phyloP scores from a whole-genome alignment of 768 basidiomycete genomes.

The Rhizopogon rudus region DNA sequence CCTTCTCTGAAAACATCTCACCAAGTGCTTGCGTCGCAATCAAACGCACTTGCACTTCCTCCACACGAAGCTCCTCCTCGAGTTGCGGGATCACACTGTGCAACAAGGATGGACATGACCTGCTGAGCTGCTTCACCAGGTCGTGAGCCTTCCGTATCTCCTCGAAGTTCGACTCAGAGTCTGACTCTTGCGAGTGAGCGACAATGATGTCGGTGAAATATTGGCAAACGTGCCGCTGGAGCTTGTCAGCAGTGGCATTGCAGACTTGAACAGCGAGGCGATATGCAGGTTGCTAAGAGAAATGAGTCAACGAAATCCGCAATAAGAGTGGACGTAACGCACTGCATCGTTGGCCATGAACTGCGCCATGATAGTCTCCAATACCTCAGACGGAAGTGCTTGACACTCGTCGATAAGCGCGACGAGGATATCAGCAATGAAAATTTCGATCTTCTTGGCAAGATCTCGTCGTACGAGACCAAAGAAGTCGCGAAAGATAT shows the following conservation, averaged over 20 bases:
- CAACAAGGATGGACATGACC: constrained; percentile 73
- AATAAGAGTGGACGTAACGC: constrained; percentile 17
- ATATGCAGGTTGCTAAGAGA: constrained; percentile 62
- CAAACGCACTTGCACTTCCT: constrained; percentile 62
- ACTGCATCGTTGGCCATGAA: constrained; percentile 79
- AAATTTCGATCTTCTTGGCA: constrained; percentile 79
- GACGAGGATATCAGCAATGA: constrained; percentile 85
- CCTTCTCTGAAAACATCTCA: constrained; percentile 83
- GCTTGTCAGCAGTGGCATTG: constrained; percentile 76
- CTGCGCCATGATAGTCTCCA: constrained; percentile 80
- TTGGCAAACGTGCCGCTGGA: constrained; percentile 84
- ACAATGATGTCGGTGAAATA: constrained; percentile 92
- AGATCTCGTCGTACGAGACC: constrained; percentile 68
- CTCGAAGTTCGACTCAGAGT: constrained; percentile 50
- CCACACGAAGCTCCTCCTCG: constrained; percentile 83
- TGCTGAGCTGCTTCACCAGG: constrained; percentile 79
- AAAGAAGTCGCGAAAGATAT: constrained; percentile 84
- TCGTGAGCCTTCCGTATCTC: constrained; percentile 77
- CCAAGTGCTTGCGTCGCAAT: constrained; percentile 87
- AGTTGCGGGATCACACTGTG: constrained; percentile 91
- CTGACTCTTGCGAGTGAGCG: constrained; percentile 48
- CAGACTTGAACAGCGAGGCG: constrained; percentile 84
- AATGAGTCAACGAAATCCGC: background rate
- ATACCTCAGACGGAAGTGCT: constrained; percentile 68
- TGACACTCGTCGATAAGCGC: constrained; percentile 86